Conservation (phyloP, 352 stramenopile species). For the Phytophthora pluvialis region DNA sequence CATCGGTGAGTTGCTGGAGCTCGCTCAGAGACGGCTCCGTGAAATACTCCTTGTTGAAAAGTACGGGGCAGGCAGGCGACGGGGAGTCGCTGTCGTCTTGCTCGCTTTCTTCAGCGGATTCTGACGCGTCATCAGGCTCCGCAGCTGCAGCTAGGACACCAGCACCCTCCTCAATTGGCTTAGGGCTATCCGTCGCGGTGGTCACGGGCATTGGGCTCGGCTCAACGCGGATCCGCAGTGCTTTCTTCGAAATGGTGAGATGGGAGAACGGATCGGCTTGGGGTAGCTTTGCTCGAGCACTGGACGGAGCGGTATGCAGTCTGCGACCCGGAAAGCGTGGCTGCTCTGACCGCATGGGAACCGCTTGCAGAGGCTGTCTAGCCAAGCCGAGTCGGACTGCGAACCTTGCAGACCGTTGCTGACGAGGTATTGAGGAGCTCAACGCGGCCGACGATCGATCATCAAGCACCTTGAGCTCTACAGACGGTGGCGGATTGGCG, state of each 20-base stretch:
- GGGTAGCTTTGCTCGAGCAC: not conserved
- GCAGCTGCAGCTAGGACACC: not conserved
- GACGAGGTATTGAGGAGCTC: conserved; percentile 3
- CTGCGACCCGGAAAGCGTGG: conserved; percentile 15
- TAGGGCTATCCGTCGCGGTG: not conserved
- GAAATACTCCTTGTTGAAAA: conserved; percentile 50
- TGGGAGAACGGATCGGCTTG: conserved; percentile 23
- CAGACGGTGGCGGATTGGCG: conserved; percentile 14
- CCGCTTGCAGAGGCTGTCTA: conserved; percentile 20
- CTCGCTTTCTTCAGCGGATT: not conserved
- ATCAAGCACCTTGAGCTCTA: conserved; percentile 19
- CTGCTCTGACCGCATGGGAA: conserved; percentile 10
- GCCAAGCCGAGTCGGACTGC: conserved; percentile 25
- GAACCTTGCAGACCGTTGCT: conserved; percentile 22
- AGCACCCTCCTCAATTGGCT: conserved; percentile 5
- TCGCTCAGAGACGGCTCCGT: conserved; percentile 40
- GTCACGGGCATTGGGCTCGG: not conserved
- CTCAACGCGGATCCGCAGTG: conserved; percentile 7
- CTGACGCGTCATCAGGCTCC: not conserved
- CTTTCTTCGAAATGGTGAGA: conserved; percentile 23
- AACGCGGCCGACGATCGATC: not conserved
- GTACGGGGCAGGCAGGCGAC: conserved; percentile 23
- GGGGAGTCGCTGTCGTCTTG: not conserved
- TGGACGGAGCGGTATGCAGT: not conserved
- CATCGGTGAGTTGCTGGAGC: conserved; percentile 45